Evolutionary conservation across 352 stramenopile genomes (phyloP).

Genomic region (Pythium biforme): DNA sequence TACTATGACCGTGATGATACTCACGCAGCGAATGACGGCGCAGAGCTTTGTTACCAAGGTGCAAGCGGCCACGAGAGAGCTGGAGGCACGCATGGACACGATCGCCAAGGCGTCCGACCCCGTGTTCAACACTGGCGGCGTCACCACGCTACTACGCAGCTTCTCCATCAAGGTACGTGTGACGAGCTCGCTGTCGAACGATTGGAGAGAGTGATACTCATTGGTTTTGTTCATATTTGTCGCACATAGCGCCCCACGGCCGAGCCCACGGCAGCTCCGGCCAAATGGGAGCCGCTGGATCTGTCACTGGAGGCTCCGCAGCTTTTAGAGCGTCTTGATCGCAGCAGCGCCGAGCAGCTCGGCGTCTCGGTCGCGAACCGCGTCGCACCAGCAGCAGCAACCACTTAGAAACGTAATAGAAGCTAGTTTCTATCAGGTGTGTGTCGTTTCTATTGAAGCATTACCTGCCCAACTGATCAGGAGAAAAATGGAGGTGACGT

Average conservation of each 20-base stretch:
- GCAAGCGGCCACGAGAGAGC: slow-evolving; percentile 52
- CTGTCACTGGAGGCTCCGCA: slow-evolving; percentile 57
- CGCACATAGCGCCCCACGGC: slow-evolving; percentile 31
- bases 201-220: no score
- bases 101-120: slow-evolving; percentile 48
- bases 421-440: slow-evolving; percentile 12
- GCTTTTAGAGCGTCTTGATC: slow-evolving; percentile 52
- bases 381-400: background rate
- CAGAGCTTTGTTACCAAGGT: slow-evolving; percentile 62
- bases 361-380: slow-evolving; percentile 53
- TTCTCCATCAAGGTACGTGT: slow-evolving; percentile 65
- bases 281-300: slow-evolving; percentile 63
- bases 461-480: background rate
- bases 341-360: slow-evolving; percentile 50
- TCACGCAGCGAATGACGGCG: no score
- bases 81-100: slow-evolving; percentile 64
- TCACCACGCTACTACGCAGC: slow-evolving; percentile 61
- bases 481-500: slow-evolving; percentile 42
- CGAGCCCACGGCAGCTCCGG: slow-evolving; percentile 22
- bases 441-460: slow-evolving; percentile 22
- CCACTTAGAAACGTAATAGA: slow-evolving; percentile 21
- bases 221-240: background rate
- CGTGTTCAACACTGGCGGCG: slow-evolving; percentile 57
- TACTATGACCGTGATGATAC: no score
- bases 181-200: background rate